phyloP scores from a whole-genome alignment of 1,284 basidiomycete genomes.

The Boletus putidus region DNA sequence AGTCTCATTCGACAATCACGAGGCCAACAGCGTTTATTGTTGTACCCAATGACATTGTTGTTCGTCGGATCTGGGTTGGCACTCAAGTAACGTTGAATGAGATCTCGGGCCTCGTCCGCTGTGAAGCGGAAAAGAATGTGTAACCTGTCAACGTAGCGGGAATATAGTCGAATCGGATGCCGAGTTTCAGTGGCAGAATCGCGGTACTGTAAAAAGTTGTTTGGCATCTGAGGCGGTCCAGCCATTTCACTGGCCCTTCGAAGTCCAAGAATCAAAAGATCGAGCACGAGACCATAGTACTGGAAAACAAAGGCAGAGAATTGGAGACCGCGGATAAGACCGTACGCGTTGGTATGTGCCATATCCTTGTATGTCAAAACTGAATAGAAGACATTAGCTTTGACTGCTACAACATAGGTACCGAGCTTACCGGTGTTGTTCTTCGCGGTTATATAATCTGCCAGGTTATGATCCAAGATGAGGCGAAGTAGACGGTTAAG shows the following conservation, averaged over 20 bases:
- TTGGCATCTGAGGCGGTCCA: slow-evolving; percentile 91
- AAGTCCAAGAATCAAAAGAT: slow-evolving; percentile 90
- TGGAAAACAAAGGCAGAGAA: slow-evolving; percentile 98
- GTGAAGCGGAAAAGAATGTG: slow-evolving; percentile 98
- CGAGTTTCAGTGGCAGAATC: slow-evolving; percentile 91
- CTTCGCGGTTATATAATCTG: slow-evolving; percentile 97
- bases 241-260: slow-evolving; percentile 97
- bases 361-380: slow-evolving; percentile 93
- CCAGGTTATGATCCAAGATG: slow-evolving; percentile 95
- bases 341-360: slow-evolving; percentile 91
- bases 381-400: slow-evolving; percentile 25
- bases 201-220: slow-evolving; percentile 94
- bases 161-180: slow-evolving; percentile 93
- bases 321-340: slow-evolving; percentile 91
- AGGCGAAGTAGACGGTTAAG: slow-evolving; percentile 91
- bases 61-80: slow-evolving; percentile 99
- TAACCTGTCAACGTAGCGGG: slow-evolving; percentile 89
- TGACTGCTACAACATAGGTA: neutral
- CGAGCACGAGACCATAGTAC: slow-evolving; percentile 89
- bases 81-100: slow-evolving; percentile 96
- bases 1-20: slow-evolving; percentile 98
- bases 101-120: slow-evolving; percentile 96
- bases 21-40: slow-evolving; percentile 99
- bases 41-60: slow-evolving; percentile 98
- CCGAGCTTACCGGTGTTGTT: slow-evolving; percentile 75